Percentiles rank a stretch among this genome's conserved stretches.
These are phyloP conservation scores for Trichosporon asahii DNA, from an alignment of 1,284 basidiomycete genomes.

Conservation along the genomic window DNA sequence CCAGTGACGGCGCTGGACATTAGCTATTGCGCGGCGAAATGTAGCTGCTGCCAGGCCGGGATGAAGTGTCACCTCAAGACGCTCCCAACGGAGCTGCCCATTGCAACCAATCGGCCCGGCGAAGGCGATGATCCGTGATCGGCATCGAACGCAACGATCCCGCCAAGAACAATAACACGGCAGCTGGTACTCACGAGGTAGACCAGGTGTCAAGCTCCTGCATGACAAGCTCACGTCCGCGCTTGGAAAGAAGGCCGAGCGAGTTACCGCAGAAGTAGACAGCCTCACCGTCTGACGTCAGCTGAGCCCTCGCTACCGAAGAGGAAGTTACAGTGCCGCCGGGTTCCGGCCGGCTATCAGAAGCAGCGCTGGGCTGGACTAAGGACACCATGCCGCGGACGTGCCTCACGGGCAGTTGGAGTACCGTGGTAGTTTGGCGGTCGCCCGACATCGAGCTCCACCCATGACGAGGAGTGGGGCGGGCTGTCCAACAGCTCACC, in stretches of 20 bases:
- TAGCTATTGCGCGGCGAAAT: background rate
- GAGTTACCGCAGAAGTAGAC: constrained; percentile 97
- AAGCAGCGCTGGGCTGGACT: background rate
- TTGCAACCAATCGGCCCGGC: too few relatives aligned
- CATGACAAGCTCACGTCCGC: constrained; percentile 67
- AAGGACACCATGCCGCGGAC: background rate
- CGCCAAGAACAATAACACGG: too few relatives aligned
- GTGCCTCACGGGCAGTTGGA: background rate
- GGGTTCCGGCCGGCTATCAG: background rate
- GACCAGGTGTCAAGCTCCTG: constrained; percentile 89
- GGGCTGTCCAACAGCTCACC: too few relatives aligned
- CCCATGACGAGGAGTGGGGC: background rate
- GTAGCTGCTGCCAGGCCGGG: too few relatives aligned
- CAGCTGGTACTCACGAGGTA: constrained; percentile 65
- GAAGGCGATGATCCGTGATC: too few relatives aligned
- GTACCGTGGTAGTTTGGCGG: background rate
- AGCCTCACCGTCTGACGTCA: constrained; percentile 39
- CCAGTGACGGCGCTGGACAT: constrained; percentile 74
- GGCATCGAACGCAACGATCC: too few relatives aligned
- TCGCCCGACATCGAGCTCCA: background rate
- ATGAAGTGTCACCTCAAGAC: too few relatives aligned
- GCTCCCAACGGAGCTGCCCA: too few relatives aligned
- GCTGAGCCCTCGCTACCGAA: background rate
- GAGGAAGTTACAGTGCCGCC: background rate
- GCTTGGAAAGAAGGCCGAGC: constrained; percentile 75